These are phyloP conservation scores for Sporobolomyces pararoseus DNA, from an alignment of 768 basidiomycete species.

Conservation along the genomic window DNA sequence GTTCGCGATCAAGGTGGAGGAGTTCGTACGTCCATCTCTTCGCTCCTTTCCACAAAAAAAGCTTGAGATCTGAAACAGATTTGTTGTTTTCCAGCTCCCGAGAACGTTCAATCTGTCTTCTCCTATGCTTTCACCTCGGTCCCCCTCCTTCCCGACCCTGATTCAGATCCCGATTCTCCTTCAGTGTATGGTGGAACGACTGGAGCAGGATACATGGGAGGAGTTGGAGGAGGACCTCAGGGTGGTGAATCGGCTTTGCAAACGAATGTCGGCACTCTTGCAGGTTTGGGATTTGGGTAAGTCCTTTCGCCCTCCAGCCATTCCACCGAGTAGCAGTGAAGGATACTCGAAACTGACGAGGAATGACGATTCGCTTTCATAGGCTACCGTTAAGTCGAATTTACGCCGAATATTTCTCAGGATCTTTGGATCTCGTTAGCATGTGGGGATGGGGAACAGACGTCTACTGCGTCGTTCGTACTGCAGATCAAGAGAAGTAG, in stretches of 20 bases:
- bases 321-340: too few relatives aligned
- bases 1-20: constrained; percentile 85
- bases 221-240: constrained; percentile 64
- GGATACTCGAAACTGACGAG: too few relatives aligned
- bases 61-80: too few relatives aligned
- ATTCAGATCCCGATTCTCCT: constrained; percentile 42
- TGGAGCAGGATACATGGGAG: constrained; percentile 51
- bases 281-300: constrained; percentile 76
- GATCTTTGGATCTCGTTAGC: constrained; percentile 72
- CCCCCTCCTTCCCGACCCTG: constrained; percentile 32
- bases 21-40: constrained; percentile 53
- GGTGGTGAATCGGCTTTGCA: constrained; percentile 74
- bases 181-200: constrained; percentile 53
- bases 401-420: constrained; percentile 69
- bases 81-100: constrained; percentile 50
- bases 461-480: constrained; percentile 29
- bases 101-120: constrained; percentile 73
- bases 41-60: too few relatives aligned
- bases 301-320: constrained; percentile 54
- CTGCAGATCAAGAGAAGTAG: constrained; percentile 26
- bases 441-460: constrained; percentile 75
- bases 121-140: constrained; percentile 87
- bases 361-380: constrained; percentile 7
- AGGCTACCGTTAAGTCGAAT: constrained; percentile 43
- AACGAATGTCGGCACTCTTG: constrained; percentile 80